A percentile compares a stretch with the other conserved stretches of the same genome.
Conservation (phyloP, 495 filamentous ascomycete species). For the Aspergillus sclerotioniger region DNA sequence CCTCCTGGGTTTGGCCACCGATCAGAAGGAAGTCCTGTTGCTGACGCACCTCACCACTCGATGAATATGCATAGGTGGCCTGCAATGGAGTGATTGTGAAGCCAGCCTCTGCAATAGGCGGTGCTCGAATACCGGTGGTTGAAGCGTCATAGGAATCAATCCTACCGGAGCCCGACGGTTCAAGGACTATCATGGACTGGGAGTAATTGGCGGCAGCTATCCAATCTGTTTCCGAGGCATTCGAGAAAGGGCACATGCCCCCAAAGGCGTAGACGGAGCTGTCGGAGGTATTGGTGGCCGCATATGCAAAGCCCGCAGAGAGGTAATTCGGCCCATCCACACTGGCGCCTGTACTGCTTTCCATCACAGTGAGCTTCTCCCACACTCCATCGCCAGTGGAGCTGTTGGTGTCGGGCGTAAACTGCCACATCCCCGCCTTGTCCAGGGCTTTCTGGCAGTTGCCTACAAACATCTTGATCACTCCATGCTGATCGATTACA, state of each 20-base stretch:
- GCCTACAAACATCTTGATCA: constrained; percentile 67
- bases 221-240: constrained; percentile 46
- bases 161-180: constrained; percentile 22
- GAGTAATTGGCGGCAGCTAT: constrained; percentile 71
- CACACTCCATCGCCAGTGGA: constrained; percentile 56
- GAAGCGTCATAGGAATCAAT: constrained; percentile 35
- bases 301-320: constrained; percentile 65
- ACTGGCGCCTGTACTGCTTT: constrained; percentile 21
- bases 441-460: constrained; percentile 53
- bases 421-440: constrained; percentile 54
- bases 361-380: constrained; percentile 33
- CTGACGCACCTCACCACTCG: constrained; percentile 52
- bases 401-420: constrained; percentile 38
- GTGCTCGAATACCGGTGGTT: constrained; percentile 46
- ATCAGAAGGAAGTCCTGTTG: constrained; percentile 77
- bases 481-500: constrained; percentile 60
- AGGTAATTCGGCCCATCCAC: constrained; percentile 63
- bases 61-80: constrained; percentile 58
- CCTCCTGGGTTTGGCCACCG: constrained; percentile 78
- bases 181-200: constrained; percentile 64
- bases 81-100: constrained; percentile 74
- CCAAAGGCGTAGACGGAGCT: constrained; percentile 72
- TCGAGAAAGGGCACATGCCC: constrained; percentile 75
- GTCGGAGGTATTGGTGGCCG: constrained; percentile 49
- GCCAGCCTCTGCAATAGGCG: constrained; percentile 80